Conservation (phyloP, 2,329 filamentous ascomycete genomes). For the Clonostachys chloroleuca region DNA sequence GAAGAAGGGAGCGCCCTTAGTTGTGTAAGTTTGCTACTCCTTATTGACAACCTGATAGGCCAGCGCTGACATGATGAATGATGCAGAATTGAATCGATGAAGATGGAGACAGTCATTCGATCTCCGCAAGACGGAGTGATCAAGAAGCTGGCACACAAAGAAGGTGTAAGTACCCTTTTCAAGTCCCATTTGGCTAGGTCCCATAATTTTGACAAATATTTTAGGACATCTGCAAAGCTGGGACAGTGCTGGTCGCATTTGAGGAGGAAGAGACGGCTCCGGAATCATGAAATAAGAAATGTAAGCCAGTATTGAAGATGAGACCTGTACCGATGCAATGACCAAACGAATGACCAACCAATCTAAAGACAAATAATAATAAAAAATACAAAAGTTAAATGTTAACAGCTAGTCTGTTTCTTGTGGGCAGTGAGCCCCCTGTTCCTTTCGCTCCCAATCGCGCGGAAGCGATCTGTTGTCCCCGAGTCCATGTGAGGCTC, state of each 20-base stretch:
- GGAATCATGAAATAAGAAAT: constrained; percentile 12
- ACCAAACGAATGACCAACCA: too few relatives aligned
- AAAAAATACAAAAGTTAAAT: not conserved
- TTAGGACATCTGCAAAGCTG: constrained; percentile 74
- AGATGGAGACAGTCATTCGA: constrained; percentile 83
- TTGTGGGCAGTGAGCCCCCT: too few relatives aligned
- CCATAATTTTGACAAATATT: constrained; percentile 8
- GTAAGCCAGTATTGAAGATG: too few relatives aligned
- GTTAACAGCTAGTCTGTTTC: too few relatives aligned
- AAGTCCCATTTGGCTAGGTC: not conserved
- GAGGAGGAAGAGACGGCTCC: constrained; percentile 41
- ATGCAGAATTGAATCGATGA: constrained; percentile 77
- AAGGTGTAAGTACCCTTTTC: constrained; percentile 55
- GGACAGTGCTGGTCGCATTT: constrained; percentile 70
- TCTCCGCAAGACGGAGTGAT: constrained; percentile 70
- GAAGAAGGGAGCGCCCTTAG: constrained; percentile 78
- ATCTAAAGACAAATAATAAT: not conserved
- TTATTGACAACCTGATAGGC: too few relatives aligned
- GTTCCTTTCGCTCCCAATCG: too few relatives aligned
- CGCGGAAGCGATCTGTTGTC: too few relatives aligned
- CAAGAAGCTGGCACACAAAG: constrained; percentile 68
- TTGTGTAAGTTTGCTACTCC: constrained; percentile 56
- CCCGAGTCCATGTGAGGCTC: too few relatives aligned
- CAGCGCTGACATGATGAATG: not conserved
- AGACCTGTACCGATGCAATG: too few relatives aligned